Base-by-base conservation (phyloP, 2,329 filamentous ascomycete genomes). In the Elsinoe australis region DNA sequence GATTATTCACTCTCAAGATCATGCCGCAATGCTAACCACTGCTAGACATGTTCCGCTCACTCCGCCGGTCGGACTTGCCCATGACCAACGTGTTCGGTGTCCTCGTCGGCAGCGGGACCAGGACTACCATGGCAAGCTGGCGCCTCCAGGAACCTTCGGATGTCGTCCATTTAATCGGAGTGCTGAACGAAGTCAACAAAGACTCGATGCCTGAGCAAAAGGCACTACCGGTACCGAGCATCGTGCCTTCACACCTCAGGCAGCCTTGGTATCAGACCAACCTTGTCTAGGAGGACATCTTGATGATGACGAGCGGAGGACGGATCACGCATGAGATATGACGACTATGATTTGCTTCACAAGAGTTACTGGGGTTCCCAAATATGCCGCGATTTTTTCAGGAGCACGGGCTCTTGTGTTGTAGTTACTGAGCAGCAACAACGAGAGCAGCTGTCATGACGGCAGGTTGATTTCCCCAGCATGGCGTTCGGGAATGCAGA, bases 61-160 rank as follows among this genome's bases (percentile, higher is more conserved):
- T 96, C 35, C 64, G 75, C 47, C 67, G 72, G 53, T 74, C 74
- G 60, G 61, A 75, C 64, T 61, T 81, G 67, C 65, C 75, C 61
- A 54, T 67, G 67, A 63, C 87, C 28, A 79, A 88, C 59, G 79
- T 94, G 53, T 96, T 94, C 67, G 87, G 87, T 1, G 87, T 94
- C 34, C 95, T 88, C 0, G 87, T 96, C 2, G 92, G 92, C 2
- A 26, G 28, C 19, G 84, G 88, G 4, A 92, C 85, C 66, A 89
- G 84, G 49, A 95, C 88, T 60, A 96, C 92, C 2, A 73, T 94
- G 49, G 92, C 92, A 12, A 82, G 80, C 56, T 95, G 87, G 82
- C 89, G 95, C 65, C 70, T 96, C 8, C 74, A 94, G 6, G 89
- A 95, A 64, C 88, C 92, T 0, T 73, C 80, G 50, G 89, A 96